Percentiles rank a stretch among this genome's conserved stretches.
phyloP scores from a whole-genome alignment of 352 stramenopile genomes.

The Phytophthora hybrid region DNA sequence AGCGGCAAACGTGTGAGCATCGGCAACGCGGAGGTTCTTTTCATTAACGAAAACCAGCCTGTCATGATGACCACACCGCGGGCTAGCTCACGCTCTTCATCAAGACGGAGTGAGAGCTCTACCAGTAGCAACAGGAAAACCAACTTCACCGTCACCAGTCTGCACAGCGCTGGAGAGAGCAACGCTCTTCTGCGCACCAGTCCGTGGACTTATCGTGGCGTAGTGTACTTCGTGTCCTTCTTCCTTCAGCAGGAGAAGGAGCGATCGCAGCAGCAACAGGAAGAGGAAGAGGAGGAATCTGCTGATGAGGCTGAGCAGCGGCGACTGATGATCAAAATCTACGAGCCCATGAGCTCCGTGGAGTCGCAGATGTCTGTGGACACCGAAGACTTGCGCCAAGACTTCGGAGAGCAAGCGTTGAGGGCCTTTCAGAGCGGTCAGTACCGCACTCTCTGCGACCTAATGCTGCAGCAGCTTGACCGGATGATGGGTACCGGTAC shows the following conservation, averaged over 20 bases:
- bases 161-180: constrained; percentile 25
- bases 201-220: constrained; percentile 69
- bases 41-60: constrained; percentile 79
- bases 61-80: constrained; percentile 38
- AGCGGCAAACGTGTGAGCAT: constrained; percentile 69
- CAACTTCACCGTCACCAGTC: constrained; percentile 30
- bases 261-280: constrained; percentile 24
- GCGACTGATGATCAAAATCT: constrained; percentile 76
- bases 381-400: constrained; percentile 55
- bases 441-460: constrained; percentile 64
- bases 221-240: constrained; percentile 87
- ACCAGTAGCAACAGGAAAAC: constrained; percentile 7
- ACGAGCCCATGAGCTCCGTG: constrained; percentile 81
- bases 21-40: constrained; percentile 68
- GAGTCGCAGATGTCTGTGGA: constrained; percentile 77
- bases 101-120: constrained; percentile 24
- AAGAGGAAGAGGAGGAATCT: constrained; percentile 13
- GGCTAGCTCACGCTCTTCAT: constrained; percentile 22
- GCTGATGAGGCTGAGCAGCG: constrained; percentile 2
- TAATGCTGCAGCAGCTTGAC: constrained; percentile 70
- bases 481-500: constrained; percentile 51
- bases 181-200: constrained; percentile 63
- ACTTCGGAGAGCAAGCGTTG: constrained; percentile 60
- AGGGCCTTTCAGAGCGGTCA: constrained; percentile 54
- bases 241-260: constrained; percentile 55